Evolutionary conservation across 1,139 yeast genomes (phyloP).

Genomic region (Protomyces pachydermus): DNA sequence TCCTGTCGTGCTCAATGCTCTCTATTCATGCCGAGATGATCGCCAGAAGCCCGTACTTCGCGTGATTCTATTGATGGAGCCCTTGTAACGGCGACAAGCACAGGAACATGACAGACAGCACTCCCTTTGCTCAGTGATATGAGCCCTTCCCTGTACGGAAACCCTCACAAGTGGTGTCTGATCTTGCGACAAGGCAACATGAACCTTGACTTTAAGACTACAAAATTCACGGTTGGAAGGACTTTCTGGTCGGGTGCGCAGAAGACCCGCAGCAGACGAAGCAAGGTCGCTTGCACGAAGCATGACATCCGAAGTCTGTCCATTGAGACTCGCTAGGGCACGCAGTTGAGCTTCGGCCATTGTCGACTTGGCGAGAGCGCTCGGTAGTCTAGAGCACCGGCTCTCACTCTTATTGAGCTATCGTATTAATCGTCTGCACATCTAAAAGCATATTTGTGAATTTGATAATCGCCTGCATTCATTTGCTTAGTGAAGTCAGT

Average conservation of each 20-base stretch:
- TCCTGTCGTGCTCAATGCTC: no score
- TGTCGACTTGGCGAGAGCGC: background rate
- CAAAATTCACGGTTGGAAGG: constrained; percentile 19
- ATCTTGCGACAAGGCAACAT: background rate
- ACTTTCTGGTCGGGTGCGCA: constrained; percentile 17
- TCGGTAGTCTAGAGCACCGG: background rate
- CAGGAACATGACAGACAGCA: background rate
- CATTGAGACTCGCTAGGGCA: background rate
- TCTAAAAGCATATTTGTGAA: no score
- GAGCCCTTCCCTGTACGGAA: constrained; percentile 3
- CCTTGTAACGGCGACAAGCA: no score
- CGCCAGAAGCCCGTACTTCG: no score
- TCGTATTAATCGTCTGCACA: no score
- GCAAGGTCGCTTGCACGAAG: constrained; percentile 13
- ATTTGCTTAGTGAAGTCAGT: no score
- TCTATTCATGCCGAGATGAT: no score
- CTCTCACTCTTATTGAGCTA: no score
- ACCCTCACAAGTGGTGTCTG: no score
- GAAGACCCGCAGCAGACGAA: constrained; percentile 2
- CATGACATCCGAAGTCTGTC: constrained; percentile 2
- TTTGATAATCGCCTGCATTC: no score
- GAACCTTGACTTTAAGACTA: background rate
- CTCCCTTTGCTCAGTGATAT: background rate
- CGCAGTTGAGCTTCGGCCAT: constrained; percentile 10
- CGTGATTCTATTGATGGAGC: no score